Evolutionary conservation across 768 basidiomycete species (phyloP).

Genomic region (Gymnopilus dilepis): DNA sequence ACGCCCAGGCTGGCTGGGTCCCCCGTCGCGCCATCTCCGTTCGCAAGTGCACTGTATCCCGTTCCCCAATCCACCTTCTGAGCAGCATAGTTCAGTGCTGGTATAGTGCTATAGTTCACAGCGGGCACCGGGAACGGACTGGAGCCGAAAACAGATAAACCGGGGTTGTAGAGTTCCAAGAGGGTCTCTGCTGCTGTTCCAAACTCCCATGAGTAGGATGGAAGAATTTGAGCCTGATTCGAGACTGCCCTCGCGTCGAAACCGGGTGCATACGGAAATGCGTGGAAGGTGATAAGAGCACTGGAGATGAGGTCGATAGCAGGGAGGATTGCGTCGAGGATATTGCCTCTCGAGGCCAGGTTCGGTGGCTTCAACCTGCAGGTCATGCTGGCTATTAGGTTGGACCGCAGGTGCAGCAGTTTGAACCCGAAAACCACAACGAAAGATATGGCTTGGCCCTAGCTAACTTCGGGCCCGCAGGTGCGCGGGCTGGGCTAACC

Average conservation of each 20-base stretch:
- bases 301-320: slow-evolving; percentile 22
- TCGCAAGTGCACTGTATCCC: slow-evolving; percentile 37
- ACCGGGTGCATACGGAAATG: slow-evolving; percentile 41
- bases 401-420: too few relatives aligned
- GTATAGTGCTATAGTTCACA: slow-evolving; percentile 25
- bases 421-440: too few relatives aligned
- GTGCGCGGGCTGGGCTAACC: too few relatives aligned
- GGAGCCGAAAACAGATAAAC: slow-evolving; percentile 47
- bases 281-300: slow-evolving; percentile 23
- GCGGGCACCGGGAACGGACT: slow-evolving; percentile 40
- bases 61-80: slow-evolving; percentile 42
- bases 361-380: not conserved
- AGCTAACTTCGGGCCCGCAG: too few relatives aligned
- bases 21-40: slow-evolving; percentile 46
- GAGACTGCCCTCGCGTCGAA: slow-evolving; percentile 44
- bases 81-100: slow-evolving; percentile 43
- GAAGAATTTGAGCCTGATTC: slow-evolving; percentile 38
- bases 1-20: slow-evolving; percentile 56
- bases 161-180: slow-evolving; percentile 48
- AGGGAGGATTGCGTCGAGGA: slow-evolving; percentile 24
- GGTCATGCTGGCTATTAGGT: not conserved
- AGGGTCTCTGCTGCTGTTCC: slow-evolving; percentile 48
- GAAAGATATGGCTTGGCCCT: too few relatives aligned
- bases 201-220: slow-evolving; percentile 54
- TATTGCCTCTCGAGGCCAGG: slow-evolving; percentile 14